Percentiles rank a stretch among this genome's conserved stretches.
These are phyloP conservation scores for Vigna reflexopilosa DNA, from an alignment of 306 rosid species.

Conservation along the genomic window DNA sequence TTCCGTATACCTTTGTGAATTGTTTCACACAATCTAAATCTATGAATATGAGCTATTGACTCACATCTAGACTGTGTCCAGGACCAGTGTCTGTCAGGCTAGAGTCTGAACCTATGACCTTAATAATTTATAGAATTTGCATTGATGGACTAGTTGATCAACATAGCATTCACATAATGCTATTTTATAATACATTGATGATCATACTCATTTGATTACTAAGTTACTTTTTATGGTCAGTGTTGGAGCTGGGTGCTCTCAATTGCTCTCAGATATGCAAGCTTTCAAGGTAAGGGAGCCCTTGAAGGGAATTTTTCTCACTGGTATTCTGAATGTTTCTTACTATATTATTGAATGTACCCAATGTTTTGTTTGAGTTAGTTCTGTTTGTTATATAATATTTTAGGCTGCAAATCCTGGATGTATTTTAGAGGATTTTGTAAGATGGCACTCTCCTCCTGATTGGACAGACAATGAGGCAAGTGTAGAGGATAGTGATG, in stretches of 20 bases:
- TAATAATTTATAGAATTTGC: conserved; percentile 30
- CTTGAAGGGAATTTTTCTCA: conserved; percentile 41
- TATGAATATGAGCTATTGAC: conserved; percentile 23
- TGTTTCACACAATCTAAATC: conserved; percentile 21
- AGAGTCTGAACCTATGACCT: conserved; percentile 6
- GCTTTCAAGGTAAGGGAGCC: conserved; percentile 86
- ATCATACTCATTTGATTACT: conserved; percentile 48
- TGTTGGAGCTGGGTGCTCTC: conserved; percentile 99
- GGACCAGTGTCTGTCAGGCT: conserved; percentile 12
- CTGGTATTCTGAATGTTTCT: conserved; percentile 34
- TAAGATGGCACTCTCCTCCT: conserved; percentile 99
- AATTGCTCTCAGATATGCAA: conserved; percentile 99
- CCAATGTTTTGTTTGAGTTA: conserved; percentile 39
- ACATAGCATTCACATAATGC: conserved; percentile 7
- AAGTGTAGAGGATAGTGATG: conserved; percentile 56
- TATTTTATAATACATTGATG: conserved; percentile 35
- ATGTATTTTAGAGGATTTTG: conserved; percentile 98
- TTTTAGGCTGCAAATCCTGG: conserved; percentile 99
- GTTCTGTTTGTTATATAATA: conserved; percentile 37
- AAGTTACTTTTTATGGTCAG: conserved; percentile 63
- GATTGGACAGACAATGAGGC: conserved; percentile 88
- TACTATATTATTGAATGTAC: conserved; percentile 36
- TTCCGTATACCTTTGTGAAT: conserved; percentile 8
- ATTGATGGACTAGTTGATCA: conserved; percentile 24
- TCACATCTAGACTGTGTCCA: conserved; percentile 9